A percentile compares a stretch with the other conserved stretches of the same genome.
Conservation (phyloP, 2,329 filamentous ascomycete genomes). For the Cordyceps cateniannulata region DNA sequence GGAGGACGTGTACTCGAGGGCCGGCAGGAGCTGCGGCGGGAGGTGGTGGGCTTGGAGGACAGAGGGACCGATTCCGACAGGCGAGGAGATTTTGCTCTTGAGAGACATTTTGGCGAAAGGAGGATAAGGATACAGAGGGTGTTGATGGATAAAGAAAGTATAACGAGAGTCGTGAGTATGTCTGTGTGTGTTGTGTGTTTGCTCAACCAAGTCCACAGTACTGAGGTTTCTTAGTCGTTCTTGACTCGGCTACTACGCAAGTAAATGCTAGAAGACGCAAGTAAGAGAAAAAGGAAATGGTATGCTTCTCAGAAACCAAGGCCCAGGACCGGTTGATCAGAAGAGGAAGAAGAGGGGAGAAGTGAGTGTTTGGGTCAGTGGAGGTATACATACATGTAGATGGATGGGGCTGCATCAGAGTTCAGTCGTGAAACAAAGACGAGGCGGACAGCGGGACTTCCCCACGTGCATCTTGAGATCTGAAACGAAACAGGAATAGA, state of each 20-base stretch:
- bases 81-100: conserved; percentile 51
- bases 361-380: not conserved
- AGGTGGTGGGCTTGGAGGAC: conserved; percentile 52
- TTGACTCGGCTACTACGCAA: not conserved
- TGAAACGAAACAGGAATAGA: conserved; percentile 10
- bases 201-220: not conserved
- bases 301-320: not conserved
- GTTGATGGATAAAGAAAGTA: conserved; percentile 1
- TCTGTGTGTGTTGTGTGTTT: not conserved
- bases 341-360: not conserved
- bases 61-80: conserved; percentile 56
- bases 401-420: not conserved
- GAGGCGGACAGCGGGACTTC: not conserved
- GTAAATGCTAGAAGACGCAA: conserved; percentile 13
- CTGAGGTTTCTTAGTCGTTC: not conserved
- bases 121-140: not conserved
- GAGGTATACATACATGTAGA: conserved; percentile 2
- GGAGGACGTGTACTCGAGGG: conserved; percentile 52
- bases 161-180: not conserved
- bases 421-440: not conserved
- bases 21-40: conserved; percentile 46
- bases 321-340: conserved; percentile 3
- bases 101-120: not conserved
- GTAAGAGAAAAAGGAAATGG: not conserved
- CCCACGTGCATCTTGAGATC: conserved; percentile 2